phyloP scores from a whole-genome alignment of 108 stramenopile genomes.

The Nitzschia inconspicua region DNA sequence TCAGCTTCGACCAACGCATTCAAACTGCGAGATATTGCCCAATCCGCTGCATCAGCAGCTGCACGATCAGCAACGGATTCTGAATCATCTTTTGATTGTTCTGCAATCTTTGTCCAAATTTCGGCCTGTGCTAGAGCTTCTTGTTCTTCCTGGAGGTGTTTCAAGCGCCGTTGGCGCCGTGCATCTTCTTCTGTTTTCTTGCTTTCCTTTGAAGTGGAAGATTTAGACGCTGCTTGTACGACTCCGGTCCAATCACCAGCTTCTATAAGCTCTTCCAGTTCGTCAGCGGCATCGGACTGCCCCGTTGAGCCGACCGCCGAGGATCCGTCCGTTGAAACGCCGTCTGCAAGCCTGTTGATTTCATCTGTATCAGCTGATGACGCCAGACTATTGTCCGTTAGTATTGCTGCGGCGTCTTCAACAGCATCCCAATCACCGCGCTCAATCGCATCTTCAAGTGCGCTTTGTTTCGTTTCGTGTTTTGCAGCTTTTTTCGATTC shows the following conservation, averaged over 20 bases:
- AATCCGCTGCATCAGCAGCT: slow-evolving; percentile 83
- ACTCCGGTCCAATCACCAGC: slow-evolving; percentile 84
- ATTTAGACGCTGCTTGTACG: slow-evolving; percentile 53
- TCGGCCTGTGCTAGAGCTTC: slow-evolving; percentile 82
- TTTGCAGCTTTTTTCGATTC: not conserved
- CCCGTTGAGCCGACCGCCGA: slow-evolving; percentile 6
- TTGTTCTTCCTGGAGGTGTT: slow-evolving; percentile 64
- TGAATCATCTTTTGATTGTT: slow-evolving; percentile 70
- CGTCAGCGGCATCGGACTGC: slow-evolving; percentile 18
- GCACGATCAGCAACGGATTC: slow-evolving; percentile 27
- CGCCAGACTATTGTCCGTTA: slow-evolving; percentile 34
- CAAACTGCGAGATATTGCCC: slow-evolving; percentile 83
- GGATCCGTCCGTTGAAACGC: slow-evolving; percentile 12
- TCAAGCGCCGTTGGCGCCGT: slow-evolving; percentile 26
- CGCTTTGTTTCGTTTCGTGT: slow-evolving; percentile 16
- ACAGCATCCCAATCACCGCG: slow-evolving; percentile 89
- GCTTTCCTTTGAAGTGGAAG: not conserved
- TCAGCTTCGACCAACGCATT: slow-evolving; percentile 42
- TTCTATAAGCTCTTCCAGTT: slow-evolving; percentile 76
- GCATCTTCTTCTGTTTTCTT: slow-evolving; percentile 17
- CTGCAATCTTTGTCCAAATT: slow-evolving; percentile 77
- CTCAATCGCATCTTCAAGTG: slow-evolving; percentile 65
- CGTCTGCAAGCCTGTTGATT: slow-evolving; percentile 22
- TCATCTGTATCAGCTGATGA: slow-evolving; percentile 36
- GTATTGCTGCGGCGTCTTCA: slow-evolving; percentile 66